Conservation (phyloP, 1,284 basidiomycete genomes). For the Austroboletus novae-zelandiae region DNA sequence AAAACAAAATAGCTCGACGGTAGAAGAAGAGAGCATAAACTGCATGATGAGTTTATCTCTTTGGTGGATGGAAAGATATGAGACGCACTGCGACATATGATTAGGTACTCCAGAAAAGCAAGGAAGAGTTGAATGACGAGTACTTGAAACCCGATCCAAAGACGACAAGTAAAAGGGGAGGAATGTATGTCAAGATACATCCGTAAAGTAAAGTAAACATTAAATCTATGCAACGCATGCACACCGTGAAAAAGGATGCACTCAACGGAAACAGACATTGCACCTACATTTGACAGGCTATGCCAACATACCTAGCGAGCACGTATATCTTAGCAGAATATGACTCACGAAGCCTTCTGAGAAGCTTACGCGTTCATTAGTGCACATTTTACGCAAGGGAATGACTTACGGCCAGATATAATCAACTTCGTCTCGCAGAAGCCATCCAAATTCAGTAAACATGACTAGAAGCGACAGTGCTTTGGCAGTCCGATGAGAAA, state of each 20-base stretch:
- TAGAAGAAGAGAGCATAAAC: conserved; percentile 17
- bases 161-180: conserved; percentile 8
- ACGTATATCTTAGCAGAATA: conserved; percentile 13
- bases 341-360: conserved; percentile 10
- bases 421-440: conserved; percentile 17
- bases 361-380: neutral
- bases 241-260: neutral
- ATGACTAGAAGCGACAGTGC: conserved; percentile 10
- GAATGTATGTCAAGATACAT: conserved; percentile 12
- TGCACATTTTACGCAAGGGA: too few species aligned
- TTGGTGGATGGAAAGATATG: neutral
- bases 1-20: conserved; percentile 1
- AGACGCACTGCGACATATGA: conserved; percentile 18
- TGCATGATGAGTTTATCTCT: neutral
- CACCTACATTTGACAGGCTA: conserved; percentile 20
- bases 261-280: neutral
- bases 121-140: conserved; percentile 15
- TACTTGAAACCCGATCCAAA: conserved; percentile 22
- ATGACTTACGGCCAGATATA: conserved; percentile 19
- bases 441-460: conserved; percentile 14
- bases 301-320: conserved; percentile 11
- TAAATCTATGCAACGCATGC: conserved; percentile 10
- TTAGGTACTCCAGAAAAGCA: conserved; percentile 4
- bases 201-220: conserved; percentile 17
- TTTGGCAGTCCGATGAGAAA: neutral